phyloP scores from a whole-genome alignment of 352 stramenopile genomes.

The Phytopythium delawarense region DNA sequence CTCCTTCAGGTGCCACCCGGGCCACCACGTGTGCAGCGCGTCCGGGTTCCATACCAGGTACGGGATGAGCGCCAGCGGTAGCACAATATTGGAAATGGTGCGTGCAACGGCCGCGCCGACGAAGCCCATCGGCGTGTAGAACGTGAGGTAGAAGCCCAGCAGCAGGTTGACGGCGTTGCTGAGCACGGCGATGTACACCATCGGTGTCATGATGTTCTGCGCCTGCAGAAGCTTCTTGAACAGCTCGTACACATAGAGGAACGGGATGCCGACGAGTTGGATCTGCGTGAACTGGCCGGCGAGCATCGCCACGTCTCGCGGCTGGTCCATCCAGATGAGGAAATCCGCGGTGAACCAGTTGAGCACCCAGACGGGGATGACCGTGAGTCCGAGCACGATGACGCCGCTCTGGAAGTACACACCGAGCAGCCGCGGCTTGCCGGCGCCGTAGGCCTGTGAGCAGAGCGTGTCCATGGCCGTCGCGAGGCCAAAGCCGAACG shows the following conservation, averaged over 20 bases:
- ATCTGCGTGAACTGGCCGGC: constrained; percentile 70
- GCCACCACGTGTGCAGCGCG: constrained; percentile 46
- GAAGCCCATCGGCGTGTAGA: constrained; percentile 75
- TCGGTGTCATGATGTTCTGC: constrained; percentile 81
- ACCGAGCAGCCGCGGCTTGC: constrained; percentile 63
- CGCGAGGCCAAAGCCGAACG: constrained; percentile 72
- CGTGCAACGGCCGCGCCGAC: constrained; percentile 76
- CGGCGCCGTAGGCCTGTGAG: constrained; percentile 77
- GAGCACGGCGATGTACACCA: constrained; percentile 75
- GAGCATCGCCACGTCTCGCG: constrained; percentile 46
- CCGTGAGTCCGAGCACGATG: constrained; percentile 49
- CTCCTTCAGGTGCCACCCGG: constrained; percentile 55
- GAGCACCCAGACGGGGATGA: constrained; percentile 62
- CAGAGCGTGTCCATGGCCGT: constrained; percentile 89
- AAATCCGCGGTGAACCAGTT: constrained; percentile 74
- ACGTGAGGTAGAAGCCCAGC: constrained; percentile 73
- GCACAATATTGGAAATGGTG: constrained; percentile 45
- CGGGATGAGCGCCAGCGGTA: constrained; percentile 53
- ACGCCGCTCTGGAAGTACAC: constrained; percentile 82
- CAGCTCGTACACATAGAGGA: constrained; percentile 83
- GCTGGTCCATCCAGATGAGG: constrained; percentile 64
- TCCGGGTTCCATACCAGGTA: constrained; percentile 59
- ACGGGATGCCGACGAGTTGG: constrained; percentile 69
- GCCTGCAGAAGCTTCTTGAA: constrained; percentile 84
- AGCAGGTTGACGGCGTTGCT: constrained; percentile 77